Conservation (phyloP, 768 basidiomycete genomes). For the Suillus cothurnatus region DNA sequence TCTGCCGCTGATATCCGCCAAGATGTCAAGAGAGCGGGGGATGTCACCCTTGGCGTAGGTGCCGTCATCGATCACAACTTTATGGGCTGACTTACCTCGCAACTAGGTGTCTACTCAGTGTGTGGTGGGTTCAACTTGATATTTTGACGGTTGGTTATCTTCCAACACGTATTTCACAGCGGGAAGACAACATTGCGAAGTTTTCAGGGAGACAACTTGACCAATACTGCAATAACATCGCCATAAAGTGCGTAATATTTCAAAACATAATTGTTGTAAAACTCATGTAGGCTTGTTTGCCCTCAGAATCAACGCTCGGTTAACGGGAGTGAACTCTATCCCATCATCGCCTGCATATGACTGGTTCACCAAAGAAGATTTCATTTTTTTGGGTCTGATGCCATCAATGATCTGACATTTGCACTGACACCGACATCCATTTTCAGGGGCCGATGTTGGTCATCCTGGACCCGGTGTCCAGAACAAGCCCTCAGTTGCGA, state of each 20-base stretch:
- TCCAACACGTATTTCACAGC: constrained; percentile 19
- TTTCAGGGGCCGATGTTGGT: constrained; percentile 56
- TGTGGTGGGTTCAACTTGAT: constrained; percentile 15
- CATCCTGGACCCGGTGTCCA: constrained; percentile 61
- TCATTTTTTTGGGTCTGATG: constrained; percentile 34
- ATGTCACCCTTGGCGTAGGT: constrained; percentile 40
- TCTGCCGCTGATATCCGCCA: constrained; percentile 48
- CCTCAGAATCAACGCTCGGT: constrained; percentile 52
- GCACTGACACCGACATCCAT: background rate
- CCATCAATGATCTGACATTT: background rate
- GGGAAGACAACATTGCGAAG: constrained; percentile 31
- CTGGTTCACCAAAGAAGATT: constrained; percentile 29
- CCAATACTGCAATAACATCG: constrained; percentile 41
- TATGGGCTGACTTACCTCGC: background rate
- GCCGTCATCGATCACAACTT: background rate
- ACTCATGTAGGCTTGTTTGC: background rate
- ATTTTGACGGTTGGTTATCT: constrained; percentile 11
- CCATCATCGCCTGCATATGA: constrained; percentile 30
- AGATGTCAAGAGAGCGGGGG: constrained; percentile 59
- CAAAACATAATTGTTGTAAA: background rate
- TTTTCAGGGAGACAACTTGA: constrained; percentile 23
- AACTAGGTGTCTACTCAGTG: constrained; percentile 31
- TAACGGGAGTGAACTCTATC: constrained; percentile 50
- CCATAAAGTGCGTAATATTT: constrained; percentile 31
- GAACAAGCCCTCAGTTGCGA: constrained; percentile 58